phyloP scores from a whole-genome alignment of 345 rosid genomes.

The Streptanthus diversifolius region DNA sequence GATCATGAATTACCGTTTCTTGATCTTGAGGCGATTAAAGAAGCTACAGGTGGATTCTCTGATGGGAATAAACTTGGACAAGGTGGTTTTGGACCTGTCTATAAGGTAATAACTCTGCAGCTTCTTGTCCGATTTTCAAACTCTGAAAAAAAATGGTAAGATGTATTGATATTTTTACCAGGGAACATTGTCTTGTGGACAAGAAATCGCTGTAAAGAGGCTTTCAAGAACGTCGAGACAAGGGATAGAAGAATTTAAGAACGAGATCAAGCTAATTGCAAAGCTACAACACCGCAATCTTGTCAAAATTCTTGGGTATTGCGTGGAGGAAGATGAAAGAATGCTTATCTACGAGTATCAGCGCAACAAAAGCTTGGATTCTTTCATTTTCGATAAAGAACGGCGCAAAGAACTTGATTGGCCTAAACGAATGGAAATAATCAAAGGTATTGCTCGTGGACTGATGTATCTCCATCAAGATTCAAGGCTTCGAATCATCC shows the following conservation, averaged over 20 bases:
- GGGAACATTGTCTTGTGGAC: constrained; percentile 35
- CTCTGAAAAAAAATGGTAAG: neutral
- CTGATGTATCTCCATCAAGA: constrained; percentile 42
- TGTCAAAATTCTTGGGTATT: constrained; percentile 48
- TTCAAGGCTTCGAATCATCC: constrained; percentile 36
- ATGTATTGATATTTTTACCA: constrained; percentile 9
- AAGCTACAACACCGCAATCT: constrained; percentile 56
- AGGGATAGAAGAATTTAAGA: constrained; percentile 53
- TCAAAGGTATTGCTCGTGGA: constrained; percentile 40
- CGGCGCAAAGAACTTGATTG: constrained; percentile 27
- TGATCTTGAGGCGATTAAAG: constrained; percentile 38
- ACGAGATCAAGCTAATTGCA: constrained; percentile 48
- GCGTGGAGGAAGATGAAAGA: constrained; percentile 46
- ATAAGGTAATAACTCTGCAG: constrained; percentile 40
- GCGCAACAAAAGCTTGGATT: constrained; percentile 46
- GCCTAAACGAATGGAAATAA: constrained; percentile 30
- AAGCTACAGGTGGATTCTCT: constrained; percentile 51
- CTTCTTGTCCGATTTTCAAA: neutral
- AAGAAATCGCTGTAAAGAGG: constrained; percentile 54
- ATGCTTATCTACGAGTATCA: constrained; percentile 53
- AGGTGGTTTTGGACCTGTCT: constrained; percentile 77
- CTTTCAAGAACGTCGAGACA: constrained; percentile 46
- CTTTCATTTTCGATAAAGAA: constrained; percentile 26
- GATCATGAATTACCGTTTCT: constrained; percentile 30
- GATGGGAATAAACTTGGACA: constrained; percentile 51